Base-by-base conservation (phyloP, 116 monocot species). In the Dioscorea cayenensis region DNA sequence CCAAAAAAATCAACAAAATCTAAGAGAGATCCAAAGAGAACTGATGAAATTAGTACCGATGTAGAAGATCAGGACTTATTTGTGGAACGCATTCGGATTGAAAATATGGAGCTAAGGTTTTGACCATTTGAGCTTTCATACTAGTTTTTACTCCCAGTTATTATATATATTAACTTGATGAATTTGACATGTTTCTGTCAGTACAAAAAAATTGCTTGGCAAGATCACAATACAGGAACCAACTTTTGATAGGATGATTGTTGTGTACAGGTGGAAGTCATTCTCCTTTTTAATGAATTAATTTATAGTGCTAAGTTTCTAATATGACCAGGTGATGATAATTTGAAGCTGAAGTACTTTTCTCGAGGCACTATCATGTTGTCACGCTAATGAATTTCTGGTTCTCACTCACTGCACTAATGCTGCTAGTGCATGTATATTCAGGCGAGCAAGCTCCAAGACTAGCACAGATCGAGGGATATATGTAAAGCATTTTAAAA, bases 201-300 rank as follows among this genome's bases (percentile, higher is more conserved):
- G 96, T 74, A 48, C 85, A 64, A 69, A 68, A 60, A 96, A 92
- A 75, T 59, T 96, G 32, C 32, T 96, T 21, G 75, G 87, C 59
- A 88, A 88, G 72, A 84, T 77, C 49, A 90, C 92, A 61, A 92
- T 96, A 66, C 92, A 96, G 75, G 96, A 92, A 59, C 96, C 96
- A 66, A 90, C 92, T 73, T 96, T 92, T 84, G 92, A 96, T 66
- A 78, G 92, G 77, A 84, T 92, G 78, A 96, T 96, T 70, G 92
- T 92, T 63, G 77, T 96, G 12, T 96, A 96, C 69, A 90, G 96
- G 96, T 90, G 73, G 63, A 16, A 62, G 55, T 28, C 55, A 55
- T 55, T 55, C 55, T 55, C 28, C 32, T 35, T 32, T 65, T 65
- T 14, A 21, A 63, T 63, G n/a, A 23, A 25, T 22, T 23, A 63